Conservation (phyloP, 2,329 filamentous ascomycete genomes). For the Stachybotrys echinatus region DNA sequence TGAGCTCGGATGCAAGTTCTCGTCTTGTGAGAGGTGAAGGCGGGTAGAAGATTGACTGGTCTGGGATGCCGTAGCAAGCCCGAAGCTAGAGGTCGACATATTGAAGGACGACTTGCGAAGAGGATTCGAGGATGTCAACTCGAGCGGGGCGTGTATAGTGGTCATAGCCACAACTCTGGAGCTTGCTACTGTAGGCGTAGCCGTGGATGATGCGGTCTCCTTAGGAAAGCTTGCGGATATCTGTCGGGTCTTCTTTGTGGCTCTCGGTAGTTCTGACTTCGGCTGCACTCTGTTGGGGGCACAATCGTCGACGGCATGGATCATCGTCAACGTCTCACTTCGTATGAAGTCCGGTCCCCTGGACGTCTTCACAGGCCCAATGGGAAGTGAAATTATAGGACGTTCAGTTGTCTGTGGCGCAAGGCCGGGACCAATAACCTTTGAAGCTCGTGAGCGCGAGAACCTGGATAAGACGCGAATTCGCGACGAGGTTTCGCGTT, state of each 20-base stretch:
- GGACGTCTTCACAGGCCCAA: slow-evolving; percentile 31
- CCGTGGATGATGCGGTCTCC: slow-evolving; percentile 13
- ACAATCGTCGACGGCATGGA: slow-evolving; percentile 30
- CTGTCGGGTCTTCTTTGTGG: slow-evolving; percentile 12
- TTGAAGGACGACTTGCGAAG: slow-evolving; percentile 10
- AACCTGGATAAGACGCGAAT: background rate
- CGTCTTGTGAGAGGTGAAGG: slow-evolving; percentile 13
- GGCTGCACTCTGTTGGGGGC: slow-evolving; percentile 5
- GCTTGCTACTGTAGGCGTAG: slow-evolving; percentile 22
- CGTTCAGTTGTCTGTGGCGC: slow-evolving; percentile 6
- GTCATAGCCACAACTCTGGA: slow-evolving; percentile 18
- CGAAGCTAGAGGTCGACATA: slow-evolving; percentile 7
- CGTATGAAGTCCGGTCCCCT: slow-evolving; percentile 27
- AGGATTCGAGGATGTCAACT: slow-evolving; percentile 8
- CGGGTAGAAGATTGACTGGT: slow-evolving; percentile 7
- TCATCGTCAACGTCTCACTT: slow-evolving; percentile 26
- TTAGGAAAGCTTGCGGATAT: slow-evolving; percentile 24
- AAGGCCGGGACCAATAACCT: background rate
- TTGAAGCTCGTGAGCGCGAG: background rate
- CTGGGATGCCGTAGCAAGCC: slow-evolving; percentile 8
- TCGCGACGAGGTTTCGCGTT: background rate
- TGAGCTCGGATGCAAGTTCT: slow-evolving; percentile 17
- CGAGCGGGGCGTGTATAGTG: slow-evolving; percentile 7
- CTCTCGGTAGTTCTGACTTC: background rate
- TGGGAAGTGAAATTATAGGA: slow-evolving; percentile 27